Base-by-base conservation (phyloP, 257 asterid genomes). In the Paulownia fortunei region DNA sequence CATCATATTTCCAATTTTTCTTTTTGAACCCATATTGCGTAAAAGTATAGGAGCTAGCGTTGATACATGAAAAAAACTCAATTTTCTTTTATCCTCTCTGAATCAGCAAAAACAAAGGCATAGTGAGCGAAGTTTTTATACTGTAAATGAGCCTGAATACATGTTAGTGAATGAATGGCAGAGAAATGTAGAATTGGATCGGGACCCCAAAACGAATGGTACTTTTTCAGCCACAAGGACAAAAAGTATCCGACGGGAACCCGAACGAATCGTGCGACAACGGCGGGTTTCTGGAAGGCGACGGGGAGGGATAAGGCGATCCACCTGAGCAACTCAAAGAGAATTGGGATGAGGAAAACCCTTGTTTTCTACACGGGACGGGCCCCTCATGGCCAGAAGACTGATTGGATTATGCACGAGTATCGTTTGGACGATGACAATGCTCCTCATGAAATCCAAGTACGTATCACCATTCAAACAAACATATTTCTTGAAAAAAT, bases 321-420 rank as follows among this genome's bases (percentile, higher is more conserved):
- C 58, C 89, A 87, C 69, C 84, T 83, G 81, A 73, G 77, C 82
- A 83, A 74, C 76, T 82, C 90, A 9, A 86, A 83, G 79, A 82
- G 89, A 55, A 91, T 91, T 12, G 97, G 97, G 6, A 90, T 89
- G 97, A 86, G 97, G 72, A 92, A 92, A 83, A 92, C 97, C 73
- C 97, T 91, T 6, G 97, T 92, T 67, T 92, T 92, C 85, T 92
- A 91, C 86, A 87, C 89, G 23, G 97, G 97, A 26, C 90, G 97
- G 3, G 97, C 96, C 66, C 97, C 97, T 73, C 97, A 82, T 26
- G 97, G 97, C 80, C 91, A 85, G 26, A 92, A 91, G 76, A 92
- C 96, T 1, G 97, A 91, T 46, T 92, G 97, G 97, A 92, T 92
- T 87, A 92, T 92, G 97, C 97, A 91, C 62, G 97, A 92, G 42